Evolutionary conservation across 139 green algal genomes (phyloP).

Genomic region (Chlorella sp.): DNA sequence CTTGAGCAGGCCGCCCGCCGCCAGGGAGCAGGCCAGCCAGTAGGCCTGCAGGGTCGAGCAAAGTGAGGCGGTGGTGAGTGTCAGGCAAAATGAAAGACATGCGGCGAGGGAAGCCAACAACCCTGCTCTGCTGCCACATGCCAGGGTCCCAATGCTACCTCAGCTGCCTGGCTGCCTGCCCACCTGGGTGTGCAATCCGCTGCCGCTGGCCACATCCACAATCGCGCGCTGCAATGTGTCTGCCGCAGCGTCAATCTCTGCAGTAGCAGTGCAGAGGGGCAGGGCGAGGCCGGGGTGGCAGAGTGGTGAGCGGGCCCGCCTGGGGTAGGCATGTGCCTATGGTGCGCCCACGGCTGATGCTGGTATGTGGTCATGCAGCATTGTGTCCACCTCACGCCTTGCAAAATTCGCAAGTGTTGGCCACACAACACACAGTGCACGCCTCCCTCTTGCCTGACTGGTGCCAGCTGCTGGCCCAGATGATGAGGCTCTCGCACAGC

Average conservation of each 20-base stretch:
- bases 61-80: neutral
- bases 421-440: too few species aligned
- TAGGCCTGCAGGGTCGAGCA: slow-evolving; percentile 46
- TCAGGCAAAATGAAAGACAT: neutral
- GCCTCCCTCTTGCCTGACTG: neutral
- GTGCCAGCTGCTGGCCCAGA: slow-evolving; percentile 56
- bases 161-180: neutral
- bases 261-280: neutral
- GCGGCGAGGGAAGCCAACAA: neutral
- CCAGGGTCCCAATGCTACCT: neutral
- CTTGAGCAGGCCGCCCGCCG: slow-evolving; percentile 58
- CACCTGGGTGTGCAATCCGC: slow-evolving; percentile 46
- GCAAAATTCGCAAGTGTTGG: too few species aligned
- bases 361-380: too few species aligned
- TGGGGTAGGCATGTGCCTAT: too few species aligned
- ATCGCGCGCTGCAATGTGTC: slow-evolving; percentile 43
- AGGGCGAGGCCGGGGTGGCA: too few species aligned
- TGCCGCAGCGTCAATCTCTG: slow-evolving; percentile 24
- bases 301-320: too few species aligned
- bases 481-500: slow-evolving; percentile 55
- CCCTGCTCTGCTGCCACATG: neutral
- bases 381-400: too few species aligned
- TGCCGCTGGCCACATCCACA: slow-evolving; percentile 39
- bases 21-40: slow-evolving; percentile 59
- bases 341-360: too few species aligned